phyloP scores from a whole-genome alignment of 345 rosid genomes.

The Citrus glauca region DNA sequence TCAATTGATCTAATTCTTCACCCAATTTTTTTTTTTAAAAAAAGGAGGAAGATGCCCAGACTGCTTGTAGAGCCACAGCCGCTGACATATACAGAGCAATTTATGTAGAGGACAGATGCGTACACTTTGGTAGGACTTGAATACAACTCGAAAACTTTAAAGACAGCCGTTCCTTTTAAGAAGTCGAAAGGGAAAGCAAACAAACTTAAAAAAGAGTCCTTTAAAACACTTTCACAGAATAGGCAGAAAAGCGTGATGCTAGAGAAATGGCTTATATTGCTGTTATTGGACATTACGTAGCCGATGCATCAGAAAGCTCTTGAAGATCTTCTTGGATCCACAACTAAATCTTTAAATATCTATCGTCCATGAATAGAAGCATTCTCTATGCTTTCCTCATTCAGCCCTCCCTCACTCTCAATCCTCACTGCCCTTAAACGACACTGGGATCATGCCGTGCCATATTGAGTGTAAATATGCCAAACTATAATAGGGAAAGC shows the following conservation, averaged over 20 bases:
- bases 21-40: too few species aligned
- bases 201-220: conserved; percentile 6
- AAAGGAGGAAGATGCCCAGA: too few species aligned
- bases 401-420: conserved; percentile 10
- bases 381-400: conserved; percentile 20
- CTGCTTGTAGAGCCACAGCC: background rate
- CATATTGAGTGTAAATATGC: conserved; percentile 20
- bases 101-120: background rate
- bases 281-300: conserved; percentile 53
- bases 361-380: conserved; percentile 27
- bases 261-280: conserved; percentile 28
- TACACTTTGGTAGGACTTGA: background rate
- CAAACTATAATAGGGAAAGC: conserved; percentile 30
- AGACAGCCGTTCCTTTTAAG: background rate
- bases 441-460: conserved; percentile 7
- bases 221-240: conserved; percentile 14
- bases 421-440: conserved; percentile 8
- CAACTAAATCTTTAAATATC: conserved; percentile 37
- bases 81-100: background rate
- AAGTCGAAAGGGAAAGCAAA: conserved; percentile 20
- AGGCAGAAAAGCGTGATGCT: conserved; percentile 26
- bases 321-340: conserved; percentile 62
- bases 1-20: too few species aligned
- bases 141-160: background rate
- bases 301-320: conserved; percentile 42